Evolutionary conservation across 306 rosid species (phyloP).

Genomic region (Hippophae tibetana): DNA sequence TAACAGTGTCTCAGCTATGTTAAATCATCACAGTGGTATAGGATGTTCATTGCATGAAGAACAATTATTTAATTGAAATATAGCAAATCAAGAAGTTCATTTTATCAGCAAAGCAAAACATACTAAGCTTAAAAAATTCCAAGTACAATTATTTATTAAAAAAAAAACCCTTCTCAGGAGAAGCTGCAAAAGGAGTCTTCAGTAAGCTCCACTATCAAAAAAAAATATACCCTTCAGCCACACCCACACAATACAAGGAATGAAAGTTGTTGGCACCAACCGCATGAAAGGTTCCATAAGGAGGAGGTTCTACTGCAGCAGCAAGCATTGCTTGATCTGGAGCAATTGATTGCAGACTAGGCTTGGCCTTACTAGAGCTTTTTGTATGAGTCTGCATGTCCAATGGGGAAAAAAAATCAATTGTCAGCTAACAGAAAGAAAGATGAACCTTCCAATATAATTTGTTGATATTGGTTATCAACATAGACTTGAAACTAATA

Average conservation of each 20-base stretch:
- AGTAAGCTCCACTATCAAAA: not conserved
- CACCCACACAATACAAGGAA: not conserved
- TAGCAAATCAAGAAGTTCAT: not conserved
- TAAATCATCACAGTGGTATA: too few species aligned
- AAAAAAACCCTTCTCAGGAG: not conserved
- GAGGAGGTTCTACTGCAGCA: conserved; percentile 49
- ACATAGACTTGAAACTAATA: too few species aligned
- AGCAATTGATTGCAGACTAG: conserved; percentile 22
- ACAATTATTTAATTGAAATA: not conserved
- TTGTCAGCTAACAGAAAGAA: too few species aligned
- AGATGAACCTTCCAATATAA: too few species aligned
- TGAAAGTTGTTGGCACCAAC: conserved; percentile 33
- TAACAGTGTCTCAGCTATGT: too few species aligned
- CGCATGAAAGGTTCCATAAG: conserved; percentile 59
- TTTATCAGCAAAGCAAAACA: too few species aligned
- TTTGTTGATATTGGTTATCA: too few species aligned
- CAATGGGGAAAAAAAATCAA: too few species aligned
- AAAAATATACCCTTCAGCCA: not conserved
- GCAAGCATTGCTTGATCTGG: conserved; percentile 34
- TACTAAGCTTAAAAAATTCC: not conserved
- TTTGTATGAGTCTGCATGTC: conserved; percentile 59
- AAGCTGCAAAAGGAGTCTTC: not conserved
- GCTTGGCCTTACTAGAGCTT: conserved; percentile 27
- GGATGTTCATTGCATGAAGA: too few species aligned
- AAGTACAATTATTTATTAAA: too few species aligned